Percentiles rank a stretch among this genome's conserved stretches.
These are phyloP conservation scores for Trichosanthes cucumerina DNA, from an alignment of 306 rosid genomes.

Conservation along the genomic window DNA sequence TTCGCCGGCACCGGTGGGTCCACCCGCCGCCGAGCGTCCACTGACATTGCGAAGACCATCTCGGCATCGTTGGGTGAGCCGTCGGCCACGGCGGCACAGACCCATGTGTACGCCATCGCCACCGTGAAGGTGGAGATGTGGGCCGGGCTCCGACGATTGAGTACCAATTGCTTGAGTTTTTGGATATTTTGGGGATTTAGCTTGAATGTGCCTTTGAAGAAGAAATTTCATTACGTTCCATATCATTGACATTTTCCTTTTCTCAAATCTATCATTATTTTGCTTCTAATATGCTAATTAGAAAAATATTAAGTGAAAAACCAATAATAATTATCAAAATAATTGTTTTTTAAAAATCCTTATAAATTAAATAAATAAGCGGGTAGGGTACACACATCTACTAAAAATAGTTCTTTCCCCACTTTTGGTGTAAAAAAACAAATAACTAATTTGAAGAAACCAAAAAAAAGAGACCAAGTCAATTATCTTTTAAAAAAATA, in stretches of 20 bases:
- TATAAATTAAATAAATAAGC: too few species aligned
- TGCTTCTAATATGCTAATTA: too few species aligned
- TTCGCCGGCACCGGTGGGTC: neutral
- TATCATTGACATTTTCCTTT: neutral
- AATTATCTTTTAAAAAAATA: too few species aligned
- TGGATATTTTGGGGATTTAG: neutral
- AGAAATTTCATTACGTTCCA: neutral
- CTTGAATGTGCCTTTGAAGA: neutral
- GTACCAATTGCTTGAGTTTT: neutral
- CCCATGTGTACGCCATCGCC: neutral
- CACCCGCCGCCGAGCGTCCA: neutral
- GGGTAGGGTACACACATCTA: too few species aligned
- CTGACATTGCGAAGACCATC: neutral
- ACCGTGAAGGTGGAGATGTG: neutral
- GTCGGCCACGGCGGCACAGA: neutral
- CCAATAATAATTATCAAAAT: too few species aligned
- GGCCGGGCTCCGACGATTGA: neutral
- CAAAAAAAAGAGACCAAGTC: too few species aligned
- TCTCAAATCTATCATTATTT: too few species aligned
- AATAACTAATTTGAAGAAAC: too few species aligned
- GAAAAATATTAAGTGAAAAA: too few species aligned
- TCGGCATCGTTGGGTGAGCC: neutral
- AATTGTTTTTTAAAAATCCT: too few species aligned
- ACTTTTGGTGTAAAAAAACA: too few species aligned
- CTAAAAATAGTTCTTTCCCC: too few species aligned